phyloP scores from a whole-genome alignment of 2,329 filamentous ascomycete genomes.

The Keithomyces neogunnii region DNA sequence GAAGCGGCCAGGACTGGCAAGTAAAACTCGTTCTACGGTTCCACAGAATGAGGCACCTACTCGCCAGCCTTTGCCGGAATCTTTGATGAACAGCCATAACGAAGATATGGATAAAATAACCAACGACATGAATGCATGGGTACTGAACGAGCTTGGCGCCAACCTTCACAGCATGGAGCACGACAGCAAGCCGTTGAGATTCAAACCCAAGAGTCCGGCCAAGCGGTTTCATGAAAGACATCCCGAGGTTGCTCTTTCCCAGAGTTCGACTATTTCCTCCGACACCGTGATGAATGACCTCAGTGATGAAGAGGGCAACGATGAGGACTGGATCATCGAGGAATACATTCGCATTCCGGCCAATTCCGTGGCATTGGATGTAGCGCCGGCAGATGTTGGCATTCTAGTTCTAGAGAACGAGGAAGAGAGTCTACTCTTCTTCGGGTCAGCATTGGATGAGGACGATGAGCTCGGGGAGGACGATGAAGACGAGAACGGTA shows the following conservation, averaged over 20 bases:
- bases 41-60: slow-evolving; percentile 13
- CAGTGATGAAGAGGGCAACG: slow-evolving; percentile 38
- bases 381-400: slow-evolving; percentile 43
- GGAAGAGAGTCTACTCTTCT: slow-evolving; percentile 53
- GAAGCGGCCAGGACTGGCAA: slow-evolving; percentile 25
- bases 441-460: slow-evolving; percentile 49
- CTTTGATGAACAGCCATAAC: slow-evolving; percentile 24
- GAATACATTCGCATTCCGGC: slow-evolving; percentile 55
- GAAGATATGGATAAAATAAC: slow-evolving; percentile 42
- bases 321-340: slow-evolving; percentile 54
- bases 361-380: slow-evolving; percentile 36
- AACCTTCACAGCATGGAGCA: slow-evolving; percentile 40
- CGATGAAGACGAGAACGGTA: slow-evolving; percentile 60
- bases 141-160: slow-evolving; percentile 48
- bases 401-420: slow-evolving; percentile 49
- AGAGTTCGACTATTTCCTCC: background rate
- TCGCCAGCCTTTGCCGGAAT: slow-evolving; percentile 22
- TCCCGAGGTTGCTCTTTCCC: slow-evolving; percentile 24
- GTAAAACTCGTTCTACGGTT: slow-evolving; percentile 11
- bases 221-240: slow-evolving; percentile 49
- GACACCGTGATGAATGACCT: slow-evolving; percentile 30
- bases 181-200: slow-evolving; percentile 32
- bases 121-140: slow-evolving; percentile 50
- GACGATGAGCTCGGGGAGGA: slow-evolving; percentile 51
- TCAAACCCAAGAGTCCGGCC: slow-evolving; percentile 47